Evolutionary conservation across 192 early-diverging fungal species (phyloP).

Genomic region (Phlyctochytrium arcticum): DNA sequence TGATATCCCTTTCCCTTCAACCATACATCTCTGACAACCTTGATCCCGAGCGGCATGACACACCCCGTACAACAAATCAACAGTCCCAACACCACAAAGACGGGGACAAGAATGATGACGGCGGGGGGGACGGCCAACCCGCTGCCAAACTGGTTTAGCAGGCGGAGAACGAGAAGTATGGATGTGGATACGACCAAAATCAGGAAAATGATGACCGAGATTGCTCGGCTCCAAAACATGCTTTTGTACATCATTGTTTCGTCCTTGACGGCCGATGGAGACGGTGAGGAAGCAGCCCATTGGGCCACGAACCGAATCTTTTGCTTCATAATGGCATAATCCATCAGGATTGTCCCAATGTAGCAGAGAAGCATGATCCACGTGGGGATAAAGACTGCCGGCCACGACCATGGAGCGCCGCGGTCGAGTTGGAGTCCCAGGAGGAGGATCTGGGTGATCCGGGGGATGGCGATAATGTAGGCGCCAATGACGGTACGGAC

Average conservation of each 20-base stretch:
- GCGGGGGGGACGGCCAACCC: constrained; percentile 25
- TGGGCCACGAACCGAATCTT: background rate
- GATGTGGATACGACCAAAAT: constrained; percentile 27
- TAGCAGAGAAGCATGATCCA: constrained; percentile 20
- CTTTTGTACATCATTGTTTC: background rate
- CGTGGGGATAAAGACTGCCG: constrained; percentile 30
- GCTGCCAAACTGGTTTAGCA: constrained; percentile 8
- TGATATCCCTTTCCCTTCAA: too few species aligned
- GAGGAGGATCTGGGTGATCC: constrained; percentile 63
- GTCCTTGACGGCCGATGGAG: too few species aligned
- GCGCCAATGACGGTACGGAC: constrained; percentile 24
- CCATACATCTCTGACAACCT: background rate
- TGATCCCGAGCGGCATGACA: constrained; percentile 22
- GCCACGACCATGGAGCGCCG: constrained; percentile 23
- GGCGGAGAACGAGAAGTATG: constrained; percentile 35
- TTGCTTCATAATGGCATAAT: too few species aligned
- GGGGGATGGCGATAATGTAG: constrained; percentile 59
- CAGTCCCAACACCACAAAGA: constrained; percentile 45
- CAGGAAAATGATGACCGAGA: constrained; percentile 16
- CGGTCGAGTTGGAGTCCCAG: constrained; percentile 51
- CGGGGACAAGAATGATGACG: constrained; percentile 45
- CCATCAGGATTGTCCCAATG: background rate
- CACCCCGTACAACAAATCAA: constrained; percentile 45
- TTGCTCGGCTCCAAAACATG: background rate
- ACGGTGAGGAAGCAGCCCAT: too few species aligned